Evolutionary conservation across 805 yeast species (phyloP).

Genomic region (Maudiozyma bulderi): DNA sequence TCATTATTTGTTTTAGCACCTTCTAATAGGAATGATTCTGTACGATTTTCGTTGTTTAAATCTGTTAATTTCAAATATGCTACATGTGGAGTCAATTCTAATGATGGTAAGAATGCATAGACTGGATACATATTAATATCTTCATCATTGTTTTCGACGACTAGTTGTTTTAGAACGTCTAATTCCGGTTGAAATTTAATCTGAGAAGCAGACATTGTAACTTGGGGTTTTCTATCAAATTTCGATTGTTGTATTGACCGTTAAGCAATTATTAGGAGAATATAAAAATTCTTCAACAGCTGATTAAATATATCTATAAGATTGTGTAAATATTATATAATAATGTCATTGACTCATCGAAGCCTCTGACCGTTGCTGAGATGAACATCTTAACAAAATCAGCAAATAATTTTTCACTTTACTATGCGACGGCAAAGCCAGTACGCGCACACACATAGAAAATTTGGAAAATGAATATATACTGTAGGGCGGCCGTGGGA

Average conservation of each 20-base stretch:
- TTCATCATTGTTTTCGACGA: slow-evolving; percentile 29
- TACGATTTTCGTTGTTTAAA: slow-evolving; percentile 44
- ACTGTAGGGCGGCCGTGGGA: too few relatives aligned
- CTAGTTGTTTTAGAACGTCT: slow-evolving; percentile 35
- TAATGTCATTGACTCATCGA: too few relatives aligned
- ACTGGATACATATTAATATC: slow-evolving; percentile 72
- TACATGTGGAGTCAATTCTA: slow-evolving; percentile 76
- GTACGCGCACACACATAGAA: too few relatives aligned
- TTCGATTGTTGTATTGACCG: neutral
- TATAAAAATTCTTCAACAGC: too few relatives aligned
- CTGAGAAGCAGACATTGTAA: neutral
- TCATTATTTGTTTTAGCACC: slow-evolving; percentile 84
- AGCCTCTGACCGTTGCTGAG: too few relatives aligned
- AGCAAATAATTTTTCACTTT: too few relatives aligned
- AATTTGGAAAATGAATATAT: too few relatives aligned
- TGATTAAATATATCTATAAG: too few relatives aligned
- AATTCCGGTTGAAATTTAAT: slow-evolving; percentile 42
- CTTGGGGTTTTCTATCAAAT: neutral
- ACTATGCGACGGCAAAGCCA: too few relatives aligned
- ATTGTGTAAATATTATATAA: too few relatives aligned
- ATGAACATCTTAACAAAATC: too few relatives aligned
- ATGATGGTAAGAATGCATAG: slow-evolving; percentile 61
- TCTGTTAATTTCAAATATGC: slow-evolving; percentile 77
- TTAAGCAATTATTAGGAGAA: too few relatives aligned
- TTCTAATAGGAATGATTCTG: slow-evolving; percentile 76